These are phyloP conservation scores for Fusarium buharicum DNA, from an alignment of 2,329 filamentous ascomycete species.

Conservation along the genomic window DNA sequence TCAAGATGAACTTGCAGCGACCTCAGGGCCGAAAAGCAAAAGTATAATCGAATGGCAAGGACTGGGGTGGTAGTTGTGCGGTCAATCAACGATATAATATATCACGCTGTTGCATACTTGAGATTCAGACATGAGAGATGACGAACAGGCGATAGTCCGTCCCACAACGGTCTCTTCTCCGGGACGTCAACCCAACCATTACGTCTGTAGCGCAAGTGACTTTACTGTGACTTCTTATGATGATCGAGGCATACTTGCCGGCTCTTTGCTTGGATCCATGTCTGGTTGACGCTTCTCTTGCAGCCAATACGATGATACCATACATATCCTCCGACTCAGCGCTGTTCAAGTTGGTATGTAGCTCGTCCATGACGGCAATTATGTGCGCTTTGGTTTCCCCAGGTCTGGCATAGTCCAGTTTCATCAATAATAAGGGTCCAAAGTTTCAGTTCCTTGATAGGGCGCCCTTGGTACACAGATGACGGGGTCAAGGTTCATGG, in stretches of 20 bases:
- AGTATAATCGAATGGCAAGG: not conserved
- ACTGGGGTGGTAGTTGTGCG: not conserved
- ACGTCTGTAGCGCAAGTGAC: constrained; percentile 20
- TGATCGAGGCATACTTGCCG: constrained; percentile 12
- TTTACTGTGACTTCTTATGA: constrained; percentile 9
- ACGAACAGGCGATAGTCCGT: constrained; percentile 20
- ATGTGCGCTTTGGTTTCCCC: constrained; percentile 6
- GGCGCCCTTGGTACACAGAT: constrained; percentile 8
- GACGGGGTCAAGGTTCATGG: constrained; percentile 35
- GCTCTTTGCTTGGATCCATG: constrained; percentile 11
- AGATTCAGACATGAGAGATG: constrained; percentile 25
- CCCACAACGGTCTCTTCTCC: constrained; percentile 8
- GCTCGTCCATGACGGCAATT: too few relatives aligned
- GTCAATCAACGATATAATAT: constrained; percentile 4
- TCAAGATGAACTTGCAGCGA: not conserved
- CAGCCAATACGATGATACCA: not conserved
- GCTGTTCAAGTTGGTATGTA: too few relatives aligned
- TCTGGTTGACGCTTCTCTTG: not conserved
- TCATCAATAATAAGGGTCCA: constrained; percentile 34
- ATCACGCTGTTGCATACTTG: constrained; percentile 9
- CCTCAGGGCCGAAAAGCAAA: not conserved
- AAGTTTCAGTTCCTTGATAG: constrained; percentile 17
- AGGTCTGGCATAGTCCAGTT: constrained; percentile 22
- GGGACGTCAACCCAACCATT: constrained; percentile 27
- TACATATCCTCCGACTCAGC: not conserved